These are phyloP conservation scores for Mitragyna speciosa DNA, from an alignment of 257 asterid species.

Conservation along the genomic window DNA sequence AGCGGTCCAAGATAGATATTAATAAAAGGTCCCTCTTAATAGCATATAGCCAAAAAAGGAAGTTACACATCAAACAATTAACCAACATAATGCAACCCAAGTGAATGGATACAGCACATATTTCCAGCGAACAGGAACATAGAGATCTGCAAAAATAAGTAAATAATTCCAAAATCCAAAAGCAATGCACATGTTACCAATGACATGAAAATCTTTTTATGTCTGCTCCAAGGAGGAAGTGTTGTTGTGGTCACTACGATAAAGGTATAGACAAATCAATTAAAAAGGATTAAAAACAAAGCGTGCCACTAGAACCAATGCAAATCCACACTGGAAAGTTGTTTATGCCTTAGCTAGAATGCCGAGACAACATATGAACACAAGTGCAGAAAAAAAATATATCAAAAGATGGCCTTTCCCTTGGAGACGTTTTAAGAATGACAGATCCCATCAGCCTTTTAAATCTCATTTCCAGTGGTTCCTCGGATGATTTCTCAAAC, in stretches of 20 bases:
- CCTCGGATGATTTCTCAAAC: neutral
- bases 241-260: slow-evolving; percentile 2
- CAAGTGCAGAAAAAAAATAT: neutral
- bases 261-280: neutral
- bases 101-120: slow-evolving; percentile 12
- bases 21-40: neutral
- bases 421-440: neutral
- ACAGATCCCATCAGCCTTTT: neutral
- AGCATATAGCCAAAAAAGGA: neutral
- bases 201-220: neutral
- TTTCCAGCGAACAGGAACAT: slow-evolving; percentile 15
- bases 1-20: neutral
- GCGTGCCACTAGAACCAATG: neutral
- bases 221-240: neutral
- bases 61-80: neutral
- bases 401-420: slow-evolving; percentile 5
- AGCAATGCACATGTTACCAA: slow-evolving; percentile 21
- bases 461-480: neutral
- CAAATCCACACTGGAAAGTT: slow-evolving; percentile 7
- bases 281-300: neutral
- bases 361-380: neutral
- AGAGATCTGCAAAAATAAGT: slow-evolving; percentile 25
- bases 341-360: neutral
- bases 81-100: neutral
- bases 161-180: slow-evolving; percentile 14